phyloP scores from a whole-genome alignment of 2,329 filamentous ascomycete genomes.

The Cladosporium sp. region DNA sequence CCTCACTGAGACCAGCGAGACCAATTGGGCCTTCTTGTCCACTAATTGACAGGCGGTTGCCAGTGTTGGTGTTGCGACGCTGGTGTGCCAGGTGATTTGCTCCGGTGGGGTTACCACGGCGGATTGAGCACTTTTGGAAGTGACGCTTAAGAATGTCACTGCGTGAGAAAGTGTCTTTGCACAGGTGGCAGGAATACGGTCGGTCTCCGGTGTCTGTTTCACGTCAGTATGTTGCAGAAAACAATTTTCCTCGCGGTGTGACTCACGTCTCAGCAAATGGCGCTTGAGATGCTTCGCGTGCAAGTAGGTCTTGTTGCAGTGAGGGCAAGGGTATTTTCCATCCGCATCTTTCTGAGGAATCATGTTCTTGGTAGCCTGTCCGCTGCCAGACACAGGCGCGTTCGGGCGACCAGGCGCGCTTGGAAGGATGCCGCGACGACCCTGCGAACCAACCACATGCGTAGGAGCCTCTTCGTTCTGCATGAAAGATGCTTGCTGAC shows the following conservation, averaged over 20 bases:
- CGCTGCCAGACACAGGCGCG: constrained; percentile 65
- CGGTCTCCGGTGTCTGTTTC: constrained; percentile 86
- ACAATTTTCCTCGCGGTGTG: not conserved
- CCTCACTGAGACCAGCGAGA: constrained; percentile 32
- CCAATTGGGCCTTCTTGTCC: constrained; percentile 34
- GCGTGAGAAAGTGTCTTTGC: constrained; percentile 95
- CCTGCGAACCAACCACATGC: constrained; percentile 92
- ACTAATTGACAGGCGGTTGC: constrained; percentile 32
- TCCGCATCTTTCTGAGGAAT: constrained; percentile 94
- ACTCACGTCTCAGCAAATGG: constrained; percentile 92
- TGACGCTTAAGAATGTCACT: constrained; percentile 98
- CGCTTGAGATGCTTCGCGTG: constrained; percentile 97
- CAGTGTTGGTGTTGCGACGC: constrained; percentile 41
- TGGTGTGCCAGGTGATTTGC: constrained; percentile 85
- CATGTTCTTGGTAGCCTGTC: constrained; percentile 61
- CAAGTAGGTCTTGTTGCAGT: constrained; percentile 97
- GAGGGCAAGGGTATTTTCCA: constrained; percentile 95
- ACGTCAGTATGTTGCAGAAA: constrained; percentile 32
- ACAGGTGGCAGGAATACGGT: constrained; percentile 96
- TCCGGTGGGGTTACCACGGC: constrained; percentile 90
- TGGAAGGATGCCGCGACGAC: constrained; percentile 82
- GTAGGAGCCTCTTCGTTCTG: constrained; percentile 56
- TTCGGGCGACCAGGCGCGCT: constrained; percentile 83
- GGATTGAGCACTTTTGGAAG: constrained; percentile 97
- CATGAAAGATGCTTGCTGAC: constrained; percentile 33